phyloP scores from a whole-genome alignment of 1,284 basidiomycete species.

The Porogramme epimiltina region DNA sequence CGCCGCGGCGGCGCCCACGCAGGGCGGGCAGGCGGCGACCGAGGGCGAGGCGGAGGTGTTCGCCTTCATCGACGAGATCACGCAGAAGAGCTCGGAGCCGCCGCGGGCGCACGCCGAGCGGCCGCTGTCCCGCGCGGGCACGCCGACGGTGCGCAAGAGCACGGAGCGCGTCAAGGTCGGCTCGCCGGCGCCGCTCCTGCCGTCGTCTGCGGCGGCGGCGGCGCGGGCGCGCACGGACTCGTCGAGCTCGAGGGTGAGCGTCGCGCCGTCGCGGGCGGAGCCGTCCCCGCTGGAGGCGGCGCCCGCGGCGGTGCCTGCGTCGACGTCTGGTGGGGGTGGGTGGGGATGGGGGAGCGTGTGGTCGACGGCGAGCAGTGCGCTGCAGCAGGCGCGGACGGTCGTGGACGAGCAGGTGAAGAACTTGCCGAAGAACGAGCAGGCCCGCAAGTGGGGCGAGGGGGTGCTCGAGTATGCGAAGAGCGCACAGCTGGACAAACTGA shows the following conservation, averaged over 20 bases:
- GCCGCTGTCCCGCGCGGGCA: slow-evolving; percentile 66
- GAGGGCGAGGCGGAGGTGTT: slow-evolving; percentile 80
- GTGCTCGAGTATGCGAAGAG: slow-evolving; percentile 44
- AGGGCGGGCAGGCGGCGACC: slow-evolving; percentile 31
- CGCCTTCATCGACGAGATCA: slow-evolving; percentile 93
- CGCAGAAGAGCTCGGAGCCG: slow-evolving; percentile 83
- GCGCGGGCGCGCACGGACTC: slow-evolving; percentile 40
- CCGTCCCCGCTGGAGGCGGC: slow-evolving; percentile 23
- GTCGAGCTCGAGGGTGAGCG: slow-evolving; percentile 26
- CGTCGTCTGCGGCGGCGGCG: slow-evolving; percentile 25
- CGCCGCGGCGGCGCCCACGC: slow-evolving; percentile 15
- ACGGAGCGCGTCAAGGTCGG: slow-evolving; percentile 76
- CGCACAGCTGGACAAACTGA: slow-evolving; percentile 80
- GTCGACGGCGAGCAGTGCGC: slow-evolving; percentile 82
- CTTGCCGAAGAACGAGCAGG: slow-evolving; percentile 80
- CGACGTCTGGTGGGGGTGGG: slow-evolving; percentile 36
- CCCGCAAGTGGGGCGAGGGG: slow-evolving; percentile 71
- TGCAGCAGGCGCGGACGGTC: slow-evolving; percentile 84
- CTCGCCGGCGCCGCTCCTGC: slow-evolving; percentile 39
- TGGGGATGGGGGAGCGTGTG: slow-evolving; percentile 89
- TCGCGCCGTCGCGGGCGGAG: slow-evolving; percentile 25
- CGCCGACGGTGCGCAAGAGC: slow-evolving; percentile 73
- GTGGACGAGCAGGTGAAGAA: slow-evolving; percentile 91
- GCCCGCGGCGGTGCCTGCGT: slow-evolving; percentile 27
- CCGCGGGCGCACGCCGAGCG: slow-evolving; percentile 62